Evolutionary conservation across 2,329 filamentous ascomycete species (phyloP).

Genomic region (Fusarium gaditjirri): DNA sequence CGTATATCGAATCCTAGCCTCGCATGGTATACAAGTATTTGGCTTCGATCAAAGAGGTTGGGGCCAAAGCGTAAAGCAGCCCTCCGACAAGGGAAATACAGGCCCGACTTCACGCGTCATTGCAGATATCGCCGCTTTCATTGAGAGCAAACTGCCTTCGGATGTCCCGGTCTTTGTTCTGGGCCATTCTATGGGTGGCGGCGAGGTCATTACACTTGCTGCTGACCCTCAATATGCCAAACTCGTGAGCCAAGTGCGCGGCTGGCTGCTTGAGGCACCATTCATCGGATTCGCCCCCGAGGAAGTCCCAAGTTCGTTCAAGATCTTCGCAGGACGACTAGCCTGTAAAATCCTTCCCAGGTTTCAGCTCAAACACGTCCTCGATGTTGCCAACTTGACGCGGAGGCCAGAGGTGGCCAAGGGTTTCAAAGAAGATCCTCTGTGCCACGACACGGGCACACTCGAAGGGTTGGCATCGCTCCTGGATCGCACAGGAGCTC

Average conservation of each 20-base stretch:
- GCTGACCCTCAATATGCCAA: slow-evolving; percentile 62
- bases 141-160: slow-evolving; percentile 67
- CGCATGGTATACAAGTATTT: slow-evolving; percentile 78
- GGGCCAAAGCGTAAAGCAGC: slow-evolving; percentile 75
- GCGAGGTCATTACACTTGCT: slow-evolving; percentile 73
- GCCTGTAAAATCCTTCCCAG: slow-evolving; percentile 74
- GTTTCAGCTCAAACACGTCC: slow-evolving; percentile 71
- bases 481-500: slow-evolving; percentile 75
- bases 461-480: slow-evolving; percentile 82
- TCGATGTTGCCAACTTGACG: slow-evolving; percentile 72
- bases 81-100: slow-evolving; percentile 74
- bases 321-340: slow-evolving; percentile 73
- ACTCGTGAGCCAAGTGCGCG: slow-evolving; percentile 70
- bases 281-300: slow-evolving; percentile 78
- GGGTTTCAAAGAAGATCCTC: slow-evolving; percentile 70
- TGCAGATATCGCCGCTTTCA: slow-evolving; percentile 81
- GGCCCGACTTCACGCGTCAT: slow-evolving; percentile 80
- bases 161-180: slow-evolving; percentile 79
- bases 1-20: slow-evolving; percentile 77
- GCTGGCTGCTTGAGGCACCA: slow-evolving; percentile 81
- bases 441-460: slow-evolving; percentile 87
- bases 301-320: slow-evolving; percentile 70
- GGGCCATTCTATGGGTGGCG: slow-evolving; percentile 93
- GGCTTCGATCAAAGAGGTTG: slow-evolving; percentile 90
- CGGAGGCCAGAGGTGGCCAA: slow-evolving; percentile 73